phyloP scores from a whole-genome alignment of 1,284 basidiomycete genomes.

The Vanrija sp. region DNA sequence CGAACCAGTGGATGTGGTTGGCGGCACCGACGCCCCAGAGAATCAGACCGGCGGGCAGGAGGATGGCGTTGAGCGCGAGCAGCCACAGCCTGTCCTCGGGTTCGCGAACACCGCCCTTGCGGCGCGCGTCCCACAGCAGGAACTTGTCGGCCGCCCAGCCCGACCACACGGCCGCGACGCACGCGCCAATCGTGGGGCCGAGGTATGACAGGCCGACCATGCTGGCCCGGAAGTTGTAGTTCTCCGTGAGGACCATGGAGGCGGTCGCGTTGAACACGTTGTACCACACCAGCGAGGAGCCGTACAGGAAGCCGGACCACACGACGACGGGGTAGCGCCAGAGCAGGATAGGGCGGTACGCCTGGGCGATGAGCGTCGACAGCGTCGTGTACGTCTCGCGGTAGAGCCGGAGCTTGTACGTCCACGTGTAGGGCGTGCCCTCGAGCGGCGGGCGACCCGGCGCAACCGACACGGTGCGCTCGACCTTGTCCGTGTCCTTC shows the following conservation, averaged over 20 bases:
- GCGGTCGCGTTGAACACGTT: conserved; percentile 27
- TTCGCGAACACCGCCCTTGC: conserved; percentile 19
- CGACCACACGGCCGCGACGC: conserved; percentile 10
- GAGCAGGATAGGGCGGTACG: conserved; percentile 19
- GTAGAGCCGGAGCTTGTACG: conserved; percentile 10
- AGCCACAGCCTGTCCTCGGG: conserved; percentile 32
- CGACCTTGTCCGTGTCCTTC: background rate
- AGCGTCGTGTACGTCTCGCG: conserved; percentile 7
- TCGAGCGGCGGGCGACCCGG: background rate
- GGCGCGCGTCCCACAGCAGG: conserved; percentile 15
- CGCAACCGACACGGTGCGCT: background rate
- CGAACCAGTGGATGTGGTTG: conserved; percentile 23
- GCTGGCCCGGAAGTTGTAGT: conserved; percentile 15
- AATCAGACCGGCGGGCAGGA: conserved; percentile 25
- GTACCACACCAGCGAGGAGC: conserved; percentile 23
- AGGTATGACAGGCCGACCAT: conserved; percentile 27
- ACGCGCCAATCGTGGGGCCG: conserved; percentile 24
- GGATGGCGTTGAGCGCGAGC: conserved; percentile 15
- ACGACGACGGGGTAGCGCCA: conserved; percentile 20
- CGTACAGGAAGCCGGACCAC: conserved; percentile 24
- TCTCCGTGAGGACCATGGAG: conserved; percentile 8
- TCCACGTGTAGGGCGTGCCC: conserved; percentile 4
- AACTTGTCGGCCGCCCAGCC: conserved; percentile 24
- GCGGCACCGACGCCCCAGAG: conserved; percentile 31
- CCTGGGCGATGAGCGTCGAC: conserved; percentile 7